Base-by-base conservation (phyloP, 306 rosid genomes). In the Malus orientalis region DNA sequence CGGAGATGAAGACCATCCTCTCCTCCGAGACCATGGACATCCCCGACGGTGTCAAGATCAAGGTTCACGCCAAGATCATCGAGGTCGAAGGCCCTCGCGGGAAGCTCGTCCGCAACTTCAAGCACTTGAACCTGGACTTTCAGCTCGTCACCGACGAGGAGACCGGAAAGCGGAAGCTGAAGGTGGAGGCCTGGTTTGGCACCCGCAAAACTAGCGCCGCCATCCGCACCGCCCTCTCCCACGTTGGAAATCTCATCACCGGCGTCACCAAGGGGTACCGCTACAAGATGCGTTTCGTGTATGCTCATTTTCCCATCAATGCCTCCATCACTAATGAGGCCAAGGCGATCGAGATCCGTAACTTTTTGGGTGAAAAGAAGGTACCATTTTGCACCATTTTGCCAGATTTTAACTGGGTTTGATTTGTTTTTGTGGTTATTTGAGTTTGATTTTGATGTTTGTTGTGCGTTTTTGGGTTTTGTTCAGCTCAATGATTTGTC, bases 231-330 rank as follows among this genome's bases (percentile, higher is more conserved):
- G 97, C 97, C 11, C 92, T 91, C 65, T 86, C 91, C 58, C 97
- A 91, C 38, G 94, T 91, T 0, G 91, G 75, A 79, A 91, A 91
- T 15, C 93, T 91, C 19, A 91, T 91, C 53, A 91, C 92, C 1
- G 97, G 97, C 6, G 97, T 91, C 69, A 91, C 97, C 61, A 91
- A 89, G 88, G 97, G 97, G 0, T 91, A 89, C 78, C 89, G 97
- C 16, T 91, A 91, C 92, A 89, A 86, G 87, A 91, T 91, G 97
- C 84, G 97, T 54, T 91, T 91, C 20, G 97, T 91, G 1, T 91
- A 91, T 3, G 97, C 97, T 25, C 97, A 91, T 27, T 91, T 91
- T 11, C 97, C 97, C 2, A 91, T 91, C 79, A 91, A 91, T 19
- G 97, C 97, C 11, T 89, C 93, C 67, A 91, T 91, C 66, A 67